Evolutionary conservation across 192 early-diverging fungal genomes (phyloP), one percentile per base, ranked within the genome.

Genomic region (Umbelopsis isabellina): DNA sequence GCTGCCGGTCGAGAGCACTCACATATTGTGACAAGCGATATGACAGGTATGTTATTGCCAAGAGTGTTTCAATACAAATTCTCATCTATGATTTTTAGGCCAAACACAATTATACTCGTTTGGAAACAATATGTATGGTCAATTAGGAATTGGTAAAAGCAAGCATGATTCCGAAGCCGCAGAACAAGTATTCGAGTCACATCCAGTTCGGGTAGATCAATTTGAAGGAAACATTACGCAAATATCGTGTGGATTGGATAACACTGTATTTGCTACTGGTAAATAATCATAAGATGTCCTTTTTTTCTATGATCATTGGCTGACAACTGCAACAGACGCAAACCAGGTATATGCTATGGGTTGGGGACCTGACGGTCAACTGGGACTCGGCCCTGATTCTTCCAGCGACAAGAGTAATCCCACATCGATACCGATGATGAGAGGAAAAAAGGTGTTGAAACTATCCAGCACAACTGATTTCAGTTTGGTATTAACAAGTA

Each of bases 361-460:
- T 41, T 92, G 91, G 91, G 86, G 89, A 16, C 83, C 89, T n/a
- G 91, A 92, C 68, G 91, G 91, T 9, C 91, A 92, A 79, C 75
- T 92, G 33, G 90, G 90, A 15, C 71, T 86, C 20, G 89, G 89
- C 1, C 69, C 73, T 11, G 71, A 72, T 4, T 80, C 77, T 6
- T 80, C 79, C 23, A 70, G 68, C 5, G 83, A 84, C 47, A 74
- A 75, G 22, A 58, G 68, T 11, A 46, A 64, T 5, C 91, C 90
- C 21, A 80, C 82, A 23, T 25, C 71, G 23, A 81, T 91, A 9
- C 68, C 80, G 22, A 75, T 75, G 3, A 68, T 87, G 46, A 80
- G 79, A 20, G 74, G 73, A 1, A 72, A 70, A 37, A 64, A 74
- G 0, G 74, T 91, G 21, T 68, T 72, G 13, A 75, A 87, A 30